phyloP scores from a whole-genome alignment of 352 stramenopile species.

The Globisporangium acanthophoron region DNA sequence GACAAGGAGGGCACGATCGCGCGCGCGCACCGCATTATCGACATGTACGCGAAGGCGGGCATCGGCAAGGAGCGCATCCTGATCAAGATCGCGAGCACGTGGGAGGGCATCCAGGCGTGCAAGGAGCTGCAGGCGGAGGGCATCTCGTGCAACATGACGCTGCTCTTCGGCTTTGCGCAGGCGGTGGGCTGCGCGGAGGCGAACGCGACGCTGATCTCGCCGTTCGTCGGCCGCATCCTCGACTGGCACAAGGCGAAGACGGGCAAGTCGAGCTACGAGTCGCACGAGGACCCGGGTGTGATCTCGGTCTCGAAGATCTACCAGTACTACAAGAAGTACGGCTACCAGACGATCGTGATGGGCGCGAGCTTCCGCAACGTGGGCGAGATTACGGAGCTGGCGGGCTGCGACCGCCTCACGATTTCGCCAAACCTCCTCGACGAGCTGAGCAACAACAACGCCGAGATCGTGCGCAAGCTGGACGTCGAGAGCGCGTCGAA shows the following conservation, averaged over 20 bases:
- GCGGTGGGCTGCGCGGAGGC: constrained; percentile 94
- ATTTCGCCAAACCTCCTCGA: constrained; percentile 95
- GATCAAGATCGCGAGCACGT: constrained; percentile 98
- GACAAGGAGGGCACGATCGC: constrained; percentile 92
- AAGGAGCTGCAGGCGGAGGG: constrained; percentile 95
- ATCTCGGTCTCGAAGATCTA: constrained; percentile 96
- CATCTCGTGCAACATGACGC: constrained; percentile 98
- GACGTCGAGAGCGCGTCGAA: constrained; percentile 60
- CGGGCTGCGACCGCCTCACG: constrained; percentile 97
- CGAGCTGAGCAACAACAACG: constrained; percentile 78
- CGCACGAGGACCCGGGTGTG: constrained; percentile 96
- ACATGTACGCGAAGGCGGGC: constrained; percentile 95
- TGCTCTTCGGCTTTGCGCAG: constrained; percentile 98
- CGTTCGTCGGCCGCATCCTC: constrained; percentile 95
- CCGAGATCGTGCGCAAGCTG: constrained; percentile 80
- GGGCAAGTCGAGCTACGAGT: constrained; percentile 88
- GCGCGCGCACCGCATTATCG: constrained; percentile 94
- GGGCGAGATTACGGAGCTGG: constrained; percentile 96
- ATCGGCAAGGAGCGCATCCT: constrained; percentile 95
- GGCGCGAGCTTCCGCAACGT: constrained; percentile 94
- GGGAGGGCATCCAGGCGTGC: constrained; percentile 96
- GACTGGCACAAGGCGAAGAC: constrained; percentile 97
- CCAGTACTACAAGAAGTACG: constrained; percentile 99
- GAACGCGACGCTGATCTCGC: constrained; percentile 94
- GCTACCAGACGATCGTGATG: constrained; percentile 95